Conservation (phyloP, 345 rosid genomes). For the Anacardium occidentale region DNA sequence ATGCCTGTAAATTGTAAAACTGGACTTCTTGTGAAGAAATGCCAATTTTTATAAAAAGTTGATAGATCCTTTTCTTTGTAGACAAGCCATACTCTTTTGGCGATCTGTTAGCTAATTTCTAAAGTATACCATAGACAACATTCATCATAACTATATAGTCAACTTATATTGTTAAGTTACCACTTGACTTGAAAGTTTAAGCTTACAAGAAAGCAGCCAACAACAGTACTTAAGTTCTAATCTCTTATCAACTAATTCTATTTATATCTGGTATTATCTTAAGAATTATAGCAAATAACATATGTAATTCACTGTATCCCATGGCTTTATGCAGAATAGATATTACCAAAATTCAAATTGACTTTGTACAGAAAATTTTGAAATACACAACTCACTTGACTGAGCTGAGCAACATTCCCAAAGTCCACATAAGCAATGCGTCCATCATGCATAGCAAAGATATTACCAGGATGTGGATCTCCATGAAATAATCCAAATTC, state of each 20-base stretch:
- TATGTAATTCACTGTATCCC: not conserved
- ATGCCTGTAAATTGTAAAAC: not conserved
- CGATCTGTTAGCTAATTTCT: not conserved
- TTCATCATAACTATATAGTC: not conserved
- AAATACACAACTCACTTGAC: slow-evolving; percentile 61
- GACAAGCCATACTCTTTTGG: not conserved
- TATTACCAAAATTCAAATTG: not conserved
- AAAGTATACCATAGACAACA: not conserved
- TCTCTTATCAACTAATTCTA: not conserved
- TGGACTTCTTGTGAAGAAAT: not conserved
- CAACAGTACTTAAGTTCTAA: no score
- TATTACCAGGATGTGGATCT: slow-evolving; percentile 99
- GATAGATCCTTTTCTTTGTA: not conserved
- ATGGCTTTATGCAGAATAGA: not conserved
- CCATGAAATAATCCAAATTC: slow-evolving; percentile 97
- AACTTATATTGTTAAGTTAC: not conserved
- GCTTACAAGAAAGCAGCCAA: no score
- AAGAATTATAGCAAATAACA: not conserved
- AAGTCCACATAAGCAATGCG: slow-evolving; percentile 98
- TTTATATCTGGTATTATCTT: not conserved
- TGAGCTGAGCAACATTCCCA: slow-evolving; percentile 96
- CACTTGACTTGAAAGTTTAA: no score
- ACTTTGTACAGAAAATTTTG: slow-evolving; percentile 5
- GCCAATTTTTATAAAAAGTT: not conserved
- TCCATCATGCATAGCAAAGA: slow-evolving; percentile 96